These are phyloP conservation scores for Chaetomidium leptoderma DNA, from an alignment of 495 filamentous ascomycete species.

Conservation along the genomic window DNA sequence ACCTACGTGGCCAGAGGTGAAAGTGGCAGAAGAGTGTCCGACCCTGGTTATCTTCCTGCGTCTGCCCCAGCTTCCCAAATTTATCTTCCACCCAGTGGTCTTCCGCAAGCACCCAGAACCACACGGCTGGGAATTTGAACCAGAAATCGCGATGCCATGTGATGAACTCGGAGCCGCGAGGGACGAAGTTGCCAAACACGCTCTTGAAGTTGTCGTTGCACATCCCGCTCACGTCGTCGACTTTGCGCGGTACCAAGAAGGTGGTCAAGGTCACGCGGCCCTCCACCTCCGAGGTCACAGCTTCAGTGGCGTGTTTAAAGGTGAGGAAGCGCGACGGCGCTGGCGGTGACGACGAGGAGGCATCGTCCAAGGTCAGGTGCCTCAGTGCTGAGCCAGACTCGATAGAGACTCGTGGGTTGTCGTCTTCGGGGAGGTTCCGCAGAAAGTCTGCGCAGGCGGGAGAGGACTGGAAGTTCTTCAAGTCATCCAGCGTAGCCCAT, in stretches of 20 bases:
- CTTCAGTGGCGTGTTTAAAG: background rate
- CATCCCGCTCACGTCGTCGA: background rate
- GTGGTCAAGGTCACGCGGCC: background rate
- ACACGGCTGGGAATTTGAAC: background rate
- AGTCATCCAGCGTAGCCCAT: background rate
- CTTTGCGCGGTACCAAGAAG: background rate
- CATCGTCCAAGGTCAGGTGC: background rate
- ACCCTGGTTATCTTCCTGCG: background rate
- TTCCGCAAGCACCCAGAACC: background rate
- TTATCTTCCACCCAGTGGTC: background rate
- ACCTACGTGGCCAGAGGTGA: background rate
- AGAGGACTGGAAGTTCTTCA: background rate
- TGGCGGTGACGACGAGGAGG: background rate
- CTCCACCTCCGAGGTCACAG: background rate
- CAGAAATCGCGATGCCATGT: background rate
- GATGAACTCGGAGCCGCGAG: background rate
- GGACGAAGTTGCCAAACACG: background rate
- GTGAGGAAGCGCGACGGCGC: background rate
- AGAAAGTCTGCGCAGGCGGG: background rate
- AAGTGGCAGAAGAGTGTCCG: slow-evolving; percentile 4
- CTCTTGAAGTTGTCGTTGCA: background rate
- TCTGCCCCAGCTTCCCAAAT: background rate
- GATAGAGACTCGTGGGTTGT: background rate
- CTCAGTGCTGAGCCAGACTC: background rate
- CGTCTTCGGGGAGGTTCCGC: background rate